Evolutionary conservation across 768 basidiomycete genomes (phyloP), one percentile per base, ranked within the genome.

Genomic region (Rubroboletus satanas): DNA sequence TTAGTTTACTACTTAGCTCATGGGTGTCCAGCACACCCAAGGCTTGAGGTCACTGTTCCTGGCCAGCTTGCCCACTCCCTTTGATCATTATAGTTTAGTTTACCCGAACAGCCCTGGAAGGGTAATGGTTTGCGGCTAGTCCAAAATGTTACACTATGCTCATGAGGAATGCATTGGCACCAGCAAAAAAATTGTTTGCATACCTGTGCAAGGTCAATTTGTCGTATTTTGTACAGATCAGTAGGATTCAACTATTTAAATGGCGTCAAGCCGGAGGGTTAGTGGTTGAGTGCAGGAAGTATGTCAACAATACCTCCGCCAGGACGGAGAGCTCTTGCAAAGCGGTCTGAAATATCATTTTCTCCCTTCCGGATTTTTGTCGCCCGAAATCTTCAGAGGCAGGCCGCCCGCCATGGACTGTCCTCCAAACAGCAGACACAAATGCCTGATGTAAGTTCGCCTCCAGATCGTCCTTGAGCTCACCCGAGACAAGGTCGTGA

Each of bases 261-360:
- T 23, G 56, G 46, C 33, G 52, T 51, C 29, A 54, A 18, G 36
- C 35, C 44, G n/a, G 26, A 10, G 7, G 56, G 52, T 23, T 54
- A 35, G 31, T 56, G 26, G 36, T 54, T 54, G 5, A 57, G 18
- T 14, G 14, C 23, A 17, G 56, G 52, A 57, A 57, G 38, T 7
- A 54, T 26, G 31, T 57, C 56, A 18, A 57, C 51, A 41, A 57
- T 38, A 7, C 51, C 51, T 17, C 56, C 56, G 5, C 56, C 45
- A 3, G 56, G 56, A 44, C 46, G 48, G 28, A 57, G n/a, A 5
- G 51, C 46, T 38, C 9, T 35, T 7, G 47, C 31, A 21, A 52
- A 52, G 7, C 33, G n/a, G 21, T 53, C 55, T 12, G 23, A 45
- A 11, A 56, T n/a, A 29, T 52, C 31, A 29, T 43, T n/a, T n/a